phyloP scores from a whole-genome alignment of 2,329 filamentous ascomycete genomes.

The Chrysosporium keratinophilum region DNA sequence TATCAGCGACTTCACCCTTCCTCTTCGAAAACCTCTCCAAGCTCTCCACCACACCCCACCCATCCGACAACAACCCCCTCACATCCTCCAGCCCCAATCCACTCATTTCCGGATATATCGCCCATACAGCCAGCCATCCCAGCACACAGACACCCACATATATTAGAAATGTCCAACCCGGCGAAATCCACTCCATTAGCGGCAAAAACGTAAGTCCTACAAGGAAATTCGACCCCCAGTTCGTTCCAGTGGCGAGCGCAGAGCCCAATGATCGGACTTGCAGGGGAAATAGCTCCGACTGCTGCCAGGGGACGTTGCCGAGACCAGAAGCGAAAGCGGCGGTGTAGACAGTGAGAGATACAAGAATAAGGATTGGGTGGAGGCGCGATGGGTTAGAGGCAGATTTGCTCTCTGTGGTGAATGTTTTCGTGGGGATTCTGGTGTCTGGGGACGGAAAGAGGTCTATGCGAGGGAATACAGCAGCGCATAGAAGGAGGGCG shows the following conservation, averaged over 20 bases:
- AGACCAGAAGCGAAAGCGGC: slow-evolving; percentile 77
- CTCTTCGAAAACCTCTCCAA: slow-evolving; percentile 20
- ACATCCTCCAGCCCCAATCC: slow-evolving; percentile 75
- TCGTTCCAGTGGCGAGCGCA: slow-evolving; percentile 59
- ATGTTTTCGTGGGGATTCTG: slow-evolving; percentile 8
- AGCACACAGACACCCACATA: slow-evolving; percentile 60
- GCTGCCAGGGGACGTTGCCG: slow-evolving; percentile 93
- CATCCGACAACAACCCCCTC: slow-evolving; percentile 56
- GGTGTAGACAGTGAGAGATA: slow-evolving; percentile 72
- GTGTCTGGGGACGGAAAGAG: slow-evolving; percentile 26
- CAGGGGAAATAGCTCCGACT: slow-evolving; percentile 76
- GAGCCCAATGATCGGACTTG: slow-evolving; percentile 54
- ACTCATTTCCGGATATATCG: slow-evolving; percentile 76
- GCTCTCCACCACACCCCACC: slow-evolving; percentile 57
- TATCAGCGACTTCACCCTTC: not conserved
- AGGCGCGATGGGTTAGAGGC: slow-evolving; percentile 28
- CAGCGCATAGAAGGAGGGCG: slow-evolving; percentile 59
- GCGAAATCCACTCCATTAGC: slow-evolving; percentile 66
- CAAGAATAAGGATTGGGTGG: slow-evolving; percentile 50
- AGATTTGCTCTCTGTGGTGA: slow-evolving; percentile 11
- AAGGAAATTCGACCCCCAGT: slow-evolving; percentile 79
- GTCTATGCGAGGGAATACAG: slow-evolving; percentile 59
- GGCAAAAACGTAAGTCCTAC: slow-evolving; percentile 80
- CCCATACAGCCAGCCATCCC: slow-evolving; percentile 60
- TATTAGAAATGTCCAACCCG: slow-evolving; percentile 67